phyloP scores from a whole-genome alignment of 1,284 basidiomycete species.

The Phellopilus nigrolimitatus region DNA sequence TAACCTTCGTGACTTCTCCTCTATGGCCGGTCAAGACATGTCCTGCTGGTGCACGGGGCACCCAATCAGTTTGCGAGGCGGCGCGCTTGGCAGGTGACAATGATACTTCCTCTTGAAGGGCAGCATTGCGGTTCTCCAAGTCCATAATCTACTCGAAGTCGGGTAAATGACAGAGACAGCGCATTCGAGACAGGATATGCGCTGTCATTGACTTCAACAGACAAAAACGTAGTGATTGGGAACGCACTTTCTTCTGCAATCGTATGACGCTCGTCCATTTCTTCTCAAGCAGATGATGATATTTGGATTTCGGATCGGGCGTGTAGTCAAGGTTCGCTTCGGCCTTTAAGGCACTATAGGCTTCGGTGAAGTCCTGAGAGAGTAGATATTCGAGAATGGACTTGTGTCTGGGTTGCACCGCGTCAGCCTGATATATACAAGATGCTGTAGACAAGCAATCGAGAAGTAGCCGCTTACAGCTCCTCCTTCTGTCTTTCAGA shows the following conservation, averaged over 20 bases:
- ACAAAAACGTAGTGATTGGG: too few relatives aligned
- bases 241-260: slow-evolving; percentile 81
- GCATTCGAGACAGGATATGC: slow-evolving; percentile 3
- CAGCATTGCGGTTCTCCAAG: slow-evolving; percentile 59
- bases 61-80: slow-evolving; percentile 50
- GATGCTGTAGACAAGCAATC: neutral
- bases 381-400: slow-evolving; percentile 61
- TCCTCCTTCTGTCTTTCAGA: slow-evolving; percentile 60
- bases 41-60: slow-evolving; percentile 59
- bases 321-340: slow-evolving; percentile 50
- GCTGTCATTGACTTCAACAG: slow-evolving; percentile 1
- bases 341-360: slow-evolving; percentile 43
- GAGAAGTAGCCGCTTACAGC: slow-evolving; percentile 34
- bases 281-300: slow-evolving; percentile 67
- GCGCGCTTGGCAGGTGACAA: slow-evolving; percentile 34
- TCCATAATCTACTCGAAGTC: slow-evolving; percentile 57
- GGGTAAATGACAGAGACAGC: neutral
- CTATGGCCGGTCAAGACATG: slow-evolving; percentile 67
- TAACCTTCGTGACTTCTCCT: slow-evolving; percentile 53
- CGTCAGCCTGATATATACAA: slow-evolving; percentile 22
- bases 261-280: slow-evolving; percentile 82
- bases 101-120: slow-evolving; percentile 57
- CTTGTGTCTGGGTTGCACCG: slow-evolving; percentile 40
- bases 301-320: slow-evolving; percentile 58
- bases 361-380: slow-evolving; percentile 40